These are phyloP conservation scores for Diversispora eburnea DNA, from an alignment of 192 early-diverging fungal genomes.

Conservation along the genomic window DNA sequence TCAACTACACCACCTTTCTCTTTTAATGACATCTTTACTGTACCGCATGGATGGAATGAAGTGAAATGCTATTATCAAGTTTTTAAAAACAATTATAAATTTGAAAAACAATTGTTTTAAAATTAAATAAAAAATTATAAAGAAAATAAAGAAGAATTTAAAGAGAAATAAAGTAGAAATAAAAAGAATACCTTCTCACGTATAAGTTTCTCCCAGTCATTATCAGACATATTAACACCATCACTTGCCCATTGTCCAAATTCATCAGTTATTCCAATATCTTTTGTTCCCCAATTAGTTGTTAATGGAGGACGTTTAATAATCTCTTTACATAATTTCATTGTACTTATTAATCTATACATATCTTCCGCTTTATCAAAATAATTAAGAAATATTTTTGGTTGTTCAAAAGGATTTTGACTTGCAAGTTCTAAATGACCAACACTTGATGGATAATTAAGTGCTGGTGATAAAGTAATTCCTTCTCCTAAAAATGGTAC, in stretches of 20 bases:
- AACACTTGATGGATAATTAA: background rate
- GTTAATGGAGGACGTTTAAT: background rate
- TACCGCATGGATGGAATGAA: conserved; percentile 1
- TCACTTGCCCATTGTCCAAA: background rate
- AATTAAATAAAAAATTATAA: background rate
- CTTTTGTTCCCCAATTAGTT: background rate
- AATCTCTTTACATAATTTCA: background rate
- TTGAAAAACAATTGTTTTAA: background rate
- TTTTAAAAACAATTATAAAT: no score
- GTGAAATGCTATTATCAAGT: no score
- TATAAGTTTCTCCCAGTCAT: background rate
- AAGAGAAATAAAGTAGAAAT: background rate
- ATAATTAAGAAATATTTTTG: background rate
- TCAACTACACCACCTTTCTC: background rate
- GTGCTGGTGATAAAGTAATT: background rate
- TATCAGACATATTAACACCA: background rate
- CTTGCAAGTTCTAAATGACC: background rate
- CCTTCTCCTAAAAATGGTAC: background rate
- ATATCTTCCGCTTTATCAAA: background rate
- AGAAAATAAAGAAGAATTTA: background rate
- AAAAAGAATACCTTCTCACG: background rate
- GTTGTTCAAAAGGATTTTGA: background rate
- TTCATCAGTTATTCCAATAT: background rate
- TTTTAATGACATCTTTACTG: conserved; percentile 4
- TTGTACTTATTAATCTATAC: background rate